phyloP scores from a whole-genome alignment of 257 asterid species.

The Catharanthus roseus region DNA sequence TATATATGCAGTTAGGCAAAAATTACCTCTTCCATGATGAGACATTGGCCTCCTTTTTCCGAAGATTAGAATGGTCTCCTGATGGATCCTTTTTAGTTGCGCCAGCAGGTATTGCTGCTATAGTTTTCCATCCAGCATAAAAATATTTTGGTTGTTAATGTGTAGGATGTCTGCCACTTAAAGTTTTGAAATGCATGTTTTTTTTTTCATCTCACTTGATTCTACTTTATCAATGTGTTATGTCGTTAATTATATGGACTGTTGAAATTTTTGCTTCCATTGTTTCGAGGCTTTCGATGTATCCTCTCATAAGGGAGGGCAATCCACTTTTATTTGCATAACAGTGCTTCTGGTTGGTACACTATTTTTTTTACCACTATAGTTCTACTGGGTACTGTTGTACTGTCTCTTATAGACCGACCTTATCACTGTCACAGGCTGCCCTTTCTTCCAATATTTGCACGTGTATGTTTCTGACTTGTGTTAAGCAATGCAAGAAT shows the following conservation, averaged over 20 bases:
- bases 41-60: conserved; percentile 90
- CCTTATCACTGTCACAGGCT: not conserved
- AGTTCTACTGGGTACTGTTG: not conserved
- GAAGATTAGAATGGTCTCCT: conserved; percentile 97
- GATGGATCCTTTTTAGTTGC: conserved; percentile 93
- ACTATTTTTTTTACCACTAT: not conserved
- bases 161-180: not conserved
- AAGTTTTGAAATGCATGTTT: not conserved
- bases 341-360: not conserved
- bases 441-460: not conserved
- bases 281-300: not conserved
- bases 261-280: not conserved
- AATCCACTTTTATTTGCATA: not conserved
- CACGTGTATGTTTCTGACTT: not conserved
- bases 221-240: not conserved
- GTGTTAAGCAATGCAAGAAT: not conserved
- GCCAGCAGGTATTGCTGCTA: conserved; percentile 71
- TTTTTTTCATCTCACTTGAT: not conserved
- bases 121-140: not conserved
- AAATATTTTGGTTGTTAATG: not conserved
- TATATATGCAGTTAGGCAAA: conserved; percentile 54
- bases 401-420: not conserved
- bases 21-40: conserved; percentile 93
- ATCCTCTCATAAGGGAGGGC: not conserved
- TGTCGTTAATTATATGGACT: not conserved